phyloP scores from a whole-genome alignment of 2,329 filamentous ascomycete genomes.

The Acrocalymma vagum region DNA sequence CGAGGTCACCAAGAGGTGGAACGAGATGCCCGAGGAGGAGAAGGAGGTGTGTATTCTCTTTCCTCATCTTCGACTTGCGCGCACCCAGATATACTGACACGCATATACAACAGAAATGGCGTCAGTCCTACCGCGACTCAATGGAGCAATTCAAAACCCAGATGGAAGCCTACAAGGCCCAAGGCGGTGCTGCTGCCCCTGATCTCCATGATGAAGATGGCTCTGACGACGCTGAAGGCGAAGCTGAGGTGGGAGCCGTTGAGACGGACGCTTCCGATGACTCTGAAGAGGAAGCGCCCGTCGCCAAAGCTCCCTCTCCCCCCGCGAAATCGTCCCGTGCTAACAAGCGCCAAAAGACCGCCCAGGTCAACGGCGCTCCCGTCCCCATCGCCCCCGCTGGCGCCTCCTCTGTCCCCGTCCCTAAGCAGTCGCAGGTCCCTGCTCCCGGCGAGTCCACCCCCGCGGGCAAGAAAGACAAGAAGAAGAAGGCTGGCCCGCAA shows the following conservation, averaged over 20 bases:
- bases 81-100: neutral
- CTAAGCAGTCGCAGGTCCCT: slow-evolving; percentile 19
- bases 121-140: slow-evolving; percentile 60
- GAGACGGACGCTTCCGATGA: slow-evolving; percentile 53
- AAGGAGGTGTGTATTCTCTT: slow-evolving; percentile 65
- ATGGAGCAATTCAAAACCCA: slow-evolving; percentile 65
- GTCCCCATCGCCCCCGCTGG: slow-evolving; percentile 25
- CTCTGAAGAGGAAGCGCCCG: slow-evolving; percentile 42
- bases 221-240: slow-evolving; percentile 41
- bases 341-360: slow-evolving; percentile 50
- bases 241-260: slow-evolving; percentile 44
- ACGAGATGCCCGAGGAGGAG: slow-evolving; percentile 75
- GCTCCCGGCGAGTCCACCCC: slow-evolving; percentile 18
- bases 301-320: slow-evolving; percentile 45
- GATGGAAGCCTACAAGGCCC: slow-evolving; percentile 65
- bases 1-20: slow-evolving; percentile 88
- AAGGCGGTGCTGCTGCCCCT: slow-evolving; percentile 45
- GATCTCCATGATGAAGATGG: slow-evolving; percentile 54
- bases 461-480: slow-evolving; percentile 44
- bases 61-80: neutral
- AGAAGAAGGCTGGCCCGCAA: slow-evolving; percentile 33
- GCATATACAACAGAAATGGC: slow-evolving; percentile 38
- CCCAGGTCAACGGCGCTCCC: slow-evolving; percentile 30
- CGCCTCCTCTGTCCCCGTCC: slow-evolving; percentile 36
- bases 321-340: slow-evolving; percentile 43